These are phyloP conservation scores for Pseudonitzschia delicatissima DNA, from an alignment of 108 stramenopile genomes.

Conservation along the genomic window DNA sequence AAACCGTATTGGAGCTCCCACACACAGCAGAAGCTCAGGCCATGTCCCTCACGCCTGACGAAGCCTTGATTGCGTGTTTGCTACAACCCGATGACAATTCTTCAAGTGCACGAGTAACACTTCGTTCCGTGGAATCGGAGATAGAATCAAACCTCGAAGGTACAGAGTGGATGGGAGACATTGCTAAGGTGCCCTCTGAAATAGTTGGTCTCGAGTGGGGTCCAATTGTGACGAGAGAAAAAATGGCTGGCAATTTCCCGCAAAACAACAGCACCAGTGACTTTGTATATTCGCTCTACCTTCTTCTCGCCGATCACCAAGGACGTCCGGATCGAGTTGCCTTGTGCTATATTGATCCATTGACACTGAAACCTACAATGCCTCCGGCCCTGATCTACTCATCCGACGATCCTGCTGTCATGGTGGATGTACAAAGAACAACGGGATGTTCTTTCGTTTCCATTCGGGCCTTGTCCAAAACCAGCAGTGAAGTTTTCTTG, in stretches of 20 bases:
- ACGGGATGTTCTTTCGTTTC: constrained; percentile 45
- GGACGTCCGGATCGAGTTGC: constrained; percentile 22
- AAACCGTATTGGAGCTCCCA: constrained; percentile 11
- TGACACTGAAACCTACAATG: background rate
- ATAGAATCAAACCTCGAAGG: constrained; percentile 2
- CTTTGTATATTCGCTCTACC: constrained; percentile 14
- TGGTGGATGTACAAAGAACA: constrained; percentile 48
- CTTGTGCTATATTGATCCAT: constrained; percentile 18
- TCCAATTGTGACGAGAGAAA: background rate
- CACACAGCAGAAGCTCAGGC: constrained; percentile 15
- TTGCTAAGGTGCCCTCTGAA: constrained; percentile 2
- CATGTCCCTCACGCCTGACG: constrained; percentile 34
- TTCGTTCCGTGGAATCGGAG: too few relatives aligned
- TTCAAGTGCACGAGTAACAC: too few relatives aligned
- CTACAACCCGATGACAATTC: too few relatives aligned
- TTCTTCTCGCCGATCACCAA: constrained; percentile 12
- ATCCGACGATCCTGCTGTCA: constrained; percentile 28
- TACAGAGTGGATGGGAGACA: background rate
- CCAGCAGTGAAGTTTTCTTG: constrained; percentile 38
- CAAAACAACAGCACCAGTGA: background rate
- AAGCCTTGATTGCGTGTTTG: constrained; percentile 26
- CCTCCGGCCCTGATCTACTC: constrained; percentile 17
- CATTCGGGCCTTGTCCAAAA: constrained; percentile 39
- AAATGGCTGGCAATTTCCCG: background rate
- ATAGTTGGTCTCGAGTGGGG: constrained; percentile 28